Evolutionary conservation across 306 rosid genomes (phyloP).

Genomic region (Pueraria montana): DNA sequence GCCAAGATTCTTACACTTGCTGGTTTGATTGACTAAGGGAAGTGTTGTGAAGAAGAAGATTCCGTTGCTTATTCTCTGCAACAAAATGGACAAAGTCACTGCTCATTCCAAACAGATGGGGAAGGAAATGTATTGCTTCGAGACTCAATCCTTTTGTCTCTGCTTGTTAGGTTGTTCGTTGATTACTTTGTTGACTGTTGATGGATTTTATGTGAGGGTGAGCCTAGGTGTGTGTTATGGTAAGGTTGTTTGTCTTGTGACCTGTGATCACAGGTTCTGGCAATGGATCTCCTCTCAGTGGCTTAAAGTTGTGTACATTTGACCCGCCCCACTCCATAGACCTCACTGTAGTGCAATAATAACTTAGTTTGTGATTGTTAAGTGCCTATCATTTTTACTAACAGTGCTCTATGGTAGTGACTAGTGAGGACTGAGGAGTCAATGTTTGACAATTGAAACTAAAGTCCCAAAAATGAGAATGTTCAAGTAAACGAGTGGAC

Average conservation of each 20-base stretch:
- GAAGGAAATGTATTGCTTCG: conserved; percentile 75
- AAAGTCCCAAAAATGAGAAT: conserved; percentile 10
- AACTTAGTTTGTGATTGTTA: neutral
- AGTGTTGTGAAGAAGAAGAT: conserved; percentile 83
- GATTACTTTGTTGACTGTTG: conserved; percentile 5
- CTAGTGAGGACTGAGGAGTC: too few species aligned
- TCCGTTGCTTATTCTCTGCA: conserved; percentile 79
- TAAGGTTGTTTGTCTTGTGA: conserved; percentile 19
- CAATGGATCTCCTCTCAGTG: too few species aligned
- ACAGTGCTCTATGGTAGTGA: too few species aligned
- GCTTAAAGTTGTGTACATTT: conserved; percentile 7
- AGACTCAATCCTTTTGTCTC: neutral
- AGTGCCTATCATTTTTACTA: neutral
- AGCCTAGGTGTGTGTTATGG: neutral
- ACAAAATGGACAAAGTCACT: conserved; percentile 84
- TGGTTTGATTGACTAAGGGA: conserved; percentile 65
- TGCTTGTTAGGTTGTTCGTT: neutral
- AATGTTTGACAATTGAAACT: neutral
- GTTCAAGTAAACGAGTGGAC: neutral
- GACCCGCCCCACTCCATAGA: neutral
- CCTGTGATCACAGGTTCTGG: too few species aligned
- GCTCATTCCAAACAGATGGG: conserved; percentile 85
- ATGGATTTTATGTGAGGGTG: conserved; percentile 3
- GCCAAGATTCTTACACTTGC: conserved; percentile 17
- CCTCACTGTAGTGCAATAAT: neutral